Base-by-base conservation (phyloP, 208 protist species). In the Acanthamoeba healyi region DNA sequence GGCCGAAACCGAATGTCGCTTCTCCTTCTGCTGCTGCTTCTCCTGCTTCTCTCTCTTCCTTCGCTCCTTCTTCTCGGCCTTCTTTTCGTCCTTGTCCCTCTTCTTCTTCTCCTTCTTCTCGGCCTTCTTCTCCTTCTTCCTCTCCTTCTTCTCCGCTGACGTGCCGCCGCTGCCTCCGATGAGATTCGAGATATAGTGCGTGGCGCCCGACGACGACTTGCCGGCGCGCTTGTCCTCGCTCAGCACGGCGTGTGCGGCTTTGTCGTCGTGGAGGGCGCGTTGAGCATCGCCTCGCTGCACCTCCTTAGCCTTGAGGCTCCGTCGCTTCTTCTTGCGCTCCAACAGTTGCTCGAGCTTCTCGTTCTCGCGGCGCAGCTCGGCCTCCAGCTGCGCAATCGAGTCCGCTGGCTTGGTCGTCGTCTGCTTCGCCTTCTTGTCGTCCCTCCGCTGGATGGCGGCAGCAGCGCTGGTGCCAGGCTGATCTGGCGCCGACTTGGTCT, bases 401-500 rank as follows among this genome's bases (percentile, higher is more conserved):
- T 70, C 17, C 3, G 67, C 67, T 32, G 58, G 15, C 15, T n/a
- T n/a, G 58, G n/a, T 67, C 38, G 67, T 32, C 19, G 26, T 67
- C 58, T 67, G 58, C 58, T 67, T 67, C n/a, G 19, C 58, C n/a
- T 67, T 67, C 58, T 67, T 34, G 58, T 67, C 58, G 58, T 34
- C 58, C 7, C 58, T 34, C 63, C 38, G 36, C 22, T 44, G 67
- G 51, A 51, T 0, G 46, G 46, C 61, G 42, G 5, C n/a, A 24
- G 42, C 3, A 84, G 29, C 15, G 42, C 32, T 56, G 14, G 34
- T 38, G 29, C n/a, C 29, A 7, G 32, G 14, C 29, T 58, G 44
- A 19, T 84, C 74, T 3, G 74, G 74, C 17, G 74, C 74, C 74
- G 74, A 84, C 74, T 84, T 84, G 26, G 74, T 84, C 74, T 84